Evolutionary conservation across 352 stramenopile genomes (phyloP).

Genomic region (Phytophthora sansomeana): DNA sequence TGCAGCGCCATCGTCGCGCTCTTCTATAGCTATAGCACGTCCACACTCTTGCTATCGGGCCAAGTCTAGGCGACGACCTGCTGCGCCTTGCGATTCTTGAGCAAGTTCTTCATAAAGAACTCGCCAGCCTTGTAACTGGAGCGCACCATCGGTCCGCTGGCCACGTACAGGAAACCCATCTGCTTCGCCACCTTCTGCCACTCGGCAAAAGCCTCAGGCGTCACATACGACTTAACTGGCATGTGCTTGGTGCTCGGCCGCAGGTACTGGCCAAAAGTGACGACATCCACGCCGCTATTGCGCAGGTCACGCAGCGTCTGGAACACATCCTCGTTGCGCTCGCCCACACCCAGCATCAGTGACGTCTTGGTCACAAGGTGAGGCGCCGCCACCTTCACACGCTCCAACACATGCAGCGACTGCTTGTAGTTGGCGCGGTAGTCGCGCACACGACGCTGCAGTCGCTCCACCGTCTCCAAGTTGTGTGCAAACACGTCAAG

Average conservation of each 20-base stretch:
- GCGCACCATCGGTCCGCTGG: constrained; percentile 97
- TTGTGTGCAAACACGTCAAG: constrained; percentile 99
- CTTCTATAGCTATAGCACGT: constrained; percentile 22
- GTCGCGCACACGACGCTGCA: constrained; percentile 89
- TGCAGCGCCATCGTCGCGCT: constrained; percentile 9
- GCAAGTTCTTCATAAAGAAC: constrained; percentile 98
- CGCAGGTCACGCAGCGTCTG: constrained; percentile 96
- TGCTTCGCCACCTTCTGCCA: constrained; percentile 96
- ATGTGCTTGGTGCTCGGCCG: constrained; percentile 98
- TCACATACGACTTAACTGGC: constrained; percentile 98
- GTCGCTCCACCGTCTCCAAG: constrained; percentile 98
- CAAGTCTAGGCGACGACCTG: constrained; percentile 30
- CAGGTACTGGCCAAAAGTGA: constrained; percentile 99
- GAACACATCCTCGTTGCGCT: constrained; percentile 97
- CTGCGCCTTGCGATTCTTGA: constrained; percentile 71
- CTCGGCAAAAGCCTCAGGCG: constrained; percentile 96
- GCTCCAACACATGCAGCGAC: constrained; percentile 95
- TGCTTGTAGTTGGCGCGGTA: constrained; percentile 97
- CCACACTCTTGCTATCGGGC: constrained; percentile 1
- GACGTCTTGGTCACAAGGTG: constrained; percentile 98
- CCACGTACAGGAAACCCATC: constrained; percentile 99
- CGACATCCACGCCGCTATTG: constrained; percentile 96
- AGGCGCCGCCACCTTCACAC: constrained; percentile 93
- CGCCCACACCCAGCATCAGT: constrained; percentile 98
- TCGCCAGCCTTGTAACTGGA: constrained; percentile 99